phyloP scores from a whole-genome alignment of 352 stramenopile species.

The Pythium pyrilobum region DNA sequence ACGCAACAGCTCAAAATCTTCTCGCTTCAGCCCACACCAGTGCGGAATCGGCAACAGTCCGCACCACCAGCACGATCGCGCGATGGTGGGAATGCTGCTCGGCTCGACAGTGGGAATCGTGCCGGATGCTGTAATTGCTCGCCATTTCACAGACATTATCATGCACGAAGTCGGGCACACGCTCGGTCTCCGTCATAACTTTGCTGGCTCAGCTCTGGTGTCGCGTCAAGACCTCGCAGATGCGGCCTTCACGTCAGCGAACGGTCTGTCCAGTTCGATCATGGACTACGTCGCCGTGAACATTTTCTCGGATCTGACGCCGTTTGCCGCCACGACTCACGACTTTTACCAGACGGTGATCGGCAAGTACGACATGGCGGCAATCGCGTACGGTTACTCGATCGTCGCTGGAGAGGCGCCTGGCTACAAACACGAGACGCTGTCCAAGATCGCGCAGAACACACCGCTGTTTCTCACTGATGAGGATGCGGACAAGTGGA shows the following conservation, averaged over 20 bases:
- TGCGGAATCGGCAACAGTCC: slow-evolving; percentile 38
- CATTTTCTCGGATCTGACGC: slow-evolving; percentile 67
- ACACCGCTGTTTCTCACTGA: slow-evolving; percentile 63
- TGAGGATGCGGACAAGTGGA: slow-evolving; percentile 32
- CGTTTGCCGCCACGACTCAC: slow-evolving; percentile 27
- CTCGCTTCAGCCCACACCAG: slow-evolving; percentile 12
- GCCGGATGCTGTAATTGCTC: slow-evolving; percentile 49
- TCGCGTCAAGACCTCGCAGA: slow-evolving; percentile 54
- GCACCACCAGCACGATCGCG: slow-evolving; percentile 37
- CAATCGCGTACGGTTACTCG: slow-evolving; percentile 85
- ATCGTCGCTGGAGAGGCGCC: slow-evolving; percentile 37
- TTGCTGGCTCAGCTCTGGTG: slow-evolving; percentile 51
- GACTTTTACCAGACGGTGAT: slow-evolving; percentile 67
- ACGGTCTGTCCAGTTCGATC: slow-evolving; percentile 61
- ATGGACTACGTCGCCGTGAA: slow-evolving; percentile 88
- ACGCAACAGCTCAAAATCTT: neutral
- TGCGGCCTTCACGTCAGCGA: slow-evolving; percentile 33
- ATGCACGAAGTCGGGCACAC: slow-evolving; percentile 90
- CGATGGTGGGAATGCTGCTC: slow-evolving; percentile 30
- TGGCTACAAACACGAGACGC: slow-evolving; percentile 30
- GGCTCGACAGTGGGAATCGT: slow-evolving; percentile 26
- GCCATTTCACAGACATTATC: slow-evolving; percentile 70
- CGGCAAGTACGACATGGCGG: slow-evolving; percentile 71
- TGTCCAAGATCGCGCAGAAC: slow-evolving; percentile 36
- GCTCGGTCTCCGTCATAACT: slow-evolving; percentile 85